Conservation (phyloP, 306 rosid genomes). For the Amphicarpaea edgeworthii region DNA sequence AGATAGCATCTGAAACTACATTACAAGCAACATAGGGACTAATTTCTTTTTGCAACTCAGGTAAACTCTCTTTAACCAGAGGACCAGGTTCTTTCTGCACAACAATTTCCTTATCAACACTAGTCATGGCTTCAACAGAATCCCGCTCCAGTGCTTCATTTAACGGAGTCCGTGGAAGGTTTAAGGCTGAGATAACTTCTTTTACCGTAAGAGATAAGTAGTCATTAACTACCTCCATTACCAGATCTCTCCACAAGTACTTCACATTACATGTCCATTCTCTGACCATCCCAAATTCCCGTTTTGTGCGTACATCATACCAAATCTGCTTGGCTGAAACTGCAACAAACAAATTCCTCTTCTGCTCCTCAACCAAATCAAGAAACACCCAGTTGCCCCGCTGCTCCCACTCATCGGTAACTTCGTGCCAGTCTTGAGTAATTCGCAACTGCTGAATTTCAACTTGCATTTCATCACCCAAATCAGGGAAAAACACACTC, state of each 20-base stretch:
- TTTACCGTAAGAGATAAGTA: conserved; percentile 48
- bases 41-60: background rate
- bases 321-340: conserved; percentile 85
- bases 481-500: conserved; percentile 76
- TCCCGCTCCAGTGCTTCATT: conserved; percentile 41
- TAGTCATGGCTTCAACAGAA: conserved; percentile 35
- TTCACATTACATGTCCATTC: conserved; percentile 74
- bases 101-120: conserved; percentile 38
- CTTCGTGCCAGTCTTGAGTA: conserved; percentile 82
- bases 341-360: conserved; percentile 48
- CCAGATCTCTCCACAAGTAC: conserved; percentile 66
- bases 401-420: conserved; percentile 59
- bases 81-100: conserved; percentile 40
- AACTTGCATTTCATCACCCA: conserved; percentile 74
- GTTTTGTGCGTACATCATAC: conserved; percentile 68
- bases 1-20: no score
- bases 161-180: conserved; percentile 45
- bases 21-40: background rate
- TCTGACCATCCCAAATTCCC: conserved; percentile 51
- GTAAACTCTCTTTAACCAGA: conserved; percentile 16
- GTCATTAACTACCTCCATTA: conserved; percentile 60
- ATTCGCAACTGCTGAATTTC: conserved; percentile 57
- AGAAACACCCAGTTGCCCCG: conserved; percentile 83
- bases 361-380: conserved; percentile 70
- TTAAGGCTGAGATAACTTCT: conserved; percentile 48